A percentile compares a stretch with the other conserved stretches of the same genome.
phyloP scores from a whole-genome alignment of 306 rosid species.

The Rubus idaeus region DNA sequence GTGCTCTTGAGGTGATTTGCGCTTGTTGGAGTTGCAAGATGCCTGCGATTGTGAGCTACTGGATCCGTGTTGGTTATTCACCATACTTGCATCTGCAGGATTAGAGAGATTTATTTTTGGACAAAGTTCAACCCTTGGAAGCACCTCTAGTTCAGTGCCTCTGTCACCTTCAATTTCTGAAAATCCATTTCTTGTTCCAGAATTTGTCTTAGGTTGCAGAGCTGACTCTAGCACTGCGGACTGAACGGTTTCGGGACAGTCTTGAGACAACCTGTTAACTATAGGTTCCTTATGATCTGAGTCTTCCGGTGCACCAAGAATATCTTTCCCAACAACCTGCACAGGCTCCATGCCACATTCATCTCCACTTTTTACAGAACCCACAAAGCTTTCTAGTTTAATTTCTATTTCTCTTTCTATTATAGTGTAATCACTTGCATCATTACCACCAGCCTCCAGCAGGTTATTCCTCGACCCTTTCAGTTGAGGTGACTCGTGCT shows the following conservation, averaged over 20 bases:
- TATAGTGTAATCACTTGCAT: not conserved
- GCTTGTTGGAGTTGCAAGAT: not conserved
- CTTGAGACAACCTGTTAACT: not conserved
- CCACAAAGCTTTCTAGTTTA: constrained; percentile 7
- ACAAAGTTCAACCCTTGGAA: not conserved
- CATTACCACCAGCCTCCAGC: not conserved
- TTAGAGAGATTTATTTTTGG: not conserved
- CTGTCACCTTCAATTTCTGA: constrained; percentile 7
- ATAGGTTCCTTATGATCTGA: not conserved
- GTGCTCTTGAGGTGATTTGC: constrained; percentile 1
- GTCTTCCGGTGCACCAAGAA: not conserved
- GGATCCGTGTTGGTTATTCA: constrained; percentile 1
- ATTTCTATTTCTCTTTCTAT: constrained; percentile 22
- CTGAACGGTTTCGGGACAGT: not conserved
- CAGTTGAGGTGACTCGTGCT: constrained; percentile 7
- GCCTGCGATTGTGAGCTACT: not conserved
- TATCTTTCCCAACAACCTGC: constrained; percentile 24
- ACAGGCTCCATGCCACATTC: constrained; percentile 25
- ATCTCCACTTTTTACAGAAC: constrained; percentile 16
- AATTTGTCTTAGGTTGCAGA: not conserved
- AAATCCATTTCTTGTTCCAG: not conserved
- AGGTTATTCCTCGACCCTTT: not conserved
- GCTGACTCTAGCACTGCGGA: not conserved
- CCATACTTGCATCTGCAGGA: constrained; percentile 4
- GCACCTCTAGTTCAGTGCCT: constrained; percentile 17